These are phyloP conservation scores for Trifolium fragiferum DNA, from an alignment of 306 rosid genomes.

Conservation along the genomic window DNA sequence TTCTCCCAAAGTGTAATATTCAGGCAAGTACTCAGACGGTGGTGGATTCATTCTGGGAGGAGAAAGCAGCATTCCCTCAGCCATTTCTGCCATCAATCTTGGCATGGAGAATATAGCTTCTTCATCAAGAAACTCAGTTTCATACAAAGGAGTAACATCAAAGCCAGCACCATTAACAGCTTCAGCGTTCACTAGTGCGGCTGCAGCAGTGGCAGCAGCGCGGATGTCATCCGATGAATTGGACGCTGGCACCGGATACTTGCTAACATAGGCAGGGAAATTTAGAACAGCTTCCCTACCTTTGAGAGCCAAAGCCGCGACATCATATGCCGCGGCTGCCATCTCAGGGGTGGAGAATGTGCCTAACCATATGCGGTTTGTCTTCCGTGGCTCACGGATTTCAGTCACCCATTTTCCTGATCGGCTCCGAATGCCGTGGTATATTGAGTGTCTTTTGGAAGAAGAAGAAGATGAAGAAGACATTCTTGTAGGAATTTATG, in stretches of 20 bases:
- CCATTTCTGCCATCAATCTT: constrained; percentile 82
- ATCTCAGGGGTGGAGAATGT: constrained; percentile 77
- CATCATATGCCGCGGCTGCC: constrained; percentile 95
- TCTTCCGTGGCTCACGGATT: constrained; percentile 85
- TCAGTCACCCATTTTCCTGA: constrained; percentile 93
- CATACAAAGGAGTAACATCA: neutral
- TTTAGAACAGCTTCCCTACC: constrained; percentile 66
- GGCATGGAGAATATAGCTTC: constrained; percentile 88
- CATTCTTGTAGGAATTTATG: constrained; percentile 37
- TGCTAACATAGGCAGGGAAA: constrained; percentile 50
- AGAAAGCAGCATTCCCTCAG: constrained; percentile 87
- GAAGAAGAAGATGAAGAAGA: constrained; percentile 50
- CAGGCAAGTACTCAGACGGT: constrained; percentile 51
- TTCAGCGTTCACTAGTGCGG: constrained; percentile 35
- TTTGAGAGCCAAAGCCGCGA: constrained; percentile 77
- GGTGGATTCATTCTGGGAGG: constrained; percentile 78
- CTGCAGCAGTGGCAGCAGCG: constrained; percentile 68
- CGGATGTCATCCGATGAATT: constrained; percentile 68
- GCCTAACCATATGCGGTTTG: constrained; percentile 89
- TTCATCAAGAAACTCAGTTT: constrained; percentile 67
- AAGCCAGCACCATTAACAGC: neutral
- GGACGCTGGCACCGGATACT: constrained; percentile 67
- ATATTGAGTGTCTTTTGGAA: constrained; percentile 63
- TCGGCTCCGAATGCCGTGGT: constrained; percentile 75
- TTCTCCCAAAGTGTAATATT: constrained; percentile 46